Conservation (phyloP, 2,329 filamentous ascomycete genomes). For the Aspergillus amoenus region DNA sequence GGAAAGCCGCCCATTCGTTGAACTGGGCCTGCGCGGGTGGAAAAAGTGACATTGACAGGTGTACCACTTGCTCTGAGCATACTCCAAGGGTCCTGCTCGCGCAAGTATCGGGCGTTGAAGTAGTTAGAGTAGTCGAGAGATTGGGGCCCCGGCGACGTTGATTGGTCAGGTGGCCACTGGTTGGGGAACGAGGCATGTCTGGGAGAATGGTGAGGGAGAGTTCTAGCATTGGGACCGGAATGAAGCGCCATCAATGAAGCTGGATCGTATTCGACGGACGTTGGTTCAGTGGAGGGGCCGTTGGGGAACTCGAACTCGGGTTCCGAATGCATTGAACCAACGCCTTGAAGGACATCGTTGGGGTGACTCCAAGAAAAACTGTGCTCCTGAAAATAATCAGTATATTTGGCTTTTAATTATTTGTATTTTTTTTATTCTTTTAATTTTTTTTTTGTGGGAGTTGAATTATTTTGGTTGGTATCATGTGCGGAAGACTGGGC, state of each 20-base stretch:
- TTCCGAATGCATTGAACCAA: slow-evolving; percentile 20
- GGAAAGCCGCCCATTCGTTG: slow-evolving; percentile 18
- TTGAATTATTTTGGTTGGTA: neutral
- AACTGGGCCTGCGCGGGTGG: slow-evolving; percentile 18
- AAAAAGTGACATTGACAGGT: slow-evolving; percentile 18
- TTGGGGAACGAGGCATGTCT: slow-evolving; percentile 20
- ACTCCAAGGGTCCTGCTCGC: slow-evolving; percentile 34
- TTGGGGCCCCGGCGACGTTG: slow-evolving; percentile 20
- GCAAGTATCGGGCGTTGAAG: slow-evolving; percentile 18
- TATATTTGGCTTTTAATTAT: neutral
- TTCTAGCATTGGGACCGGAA: slow-evolving; percentile 21
- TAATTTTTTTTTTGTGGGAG: neutral
- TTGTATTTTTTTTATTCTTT: neutral
- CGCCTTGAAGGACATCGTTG: slow-evolving; percentile 33
- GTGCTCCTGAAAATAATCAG: slow-evolving; percentile 12
- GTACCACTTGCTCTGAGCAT: slow-evolving; percentile 32
- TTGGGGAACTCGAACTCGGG: slow-evolving; percentile 13
- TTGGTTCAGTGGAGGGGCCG: slow-evolving; percentile 14
- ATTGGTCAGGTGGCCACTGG: slow-evolving; percentile 18
- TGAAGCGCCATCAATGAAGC: slow-evolving; percentile 29
- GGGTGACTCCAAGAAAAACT: slow-evolving; percentile 24
- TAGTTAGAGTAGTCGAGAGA: slow-evolving; percentile 25
- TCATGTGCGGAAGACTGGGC: neutral
- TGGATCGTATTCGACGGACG: slow-evolving; percentile 19
- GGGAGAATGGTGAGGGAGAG: slow-evolving; percentile 22